A percentile compares a stretch with the other conserved stretches of the same genome.
phyloP scores from a whole-genome alignment of 805 yeast species.

The Yueomyces sp. region DNA sequence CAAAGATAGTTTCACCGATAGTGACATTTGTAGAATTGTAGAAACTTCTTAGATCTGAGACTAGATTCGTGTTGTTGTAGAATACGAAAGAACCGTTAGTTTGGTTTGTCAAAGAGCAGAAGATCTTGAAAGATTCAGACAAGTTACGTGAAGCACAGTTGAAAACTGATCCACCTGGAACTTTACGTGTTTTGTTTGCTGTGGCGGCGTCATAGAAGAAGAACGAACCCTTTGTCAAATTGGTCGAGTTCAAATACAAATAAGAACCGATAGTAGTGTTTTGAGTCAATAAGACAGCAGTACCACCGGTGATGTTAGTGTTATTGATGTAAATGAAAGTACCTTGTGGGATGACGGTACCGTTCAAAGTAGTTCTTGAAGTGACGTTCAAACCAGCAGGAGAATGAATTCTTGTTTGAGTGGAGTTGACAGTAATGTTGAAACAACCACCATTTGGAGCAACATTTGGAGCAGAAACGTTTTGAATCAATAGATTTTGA shows the following conservation, averaged over 20 bases:
- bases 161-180: neutral
- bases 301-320: neutral
- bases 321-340: neutral
- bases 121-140: neutral
- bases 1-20: neutral
- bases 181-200: neutral
- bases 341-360: neutral
- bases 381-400: neutral
- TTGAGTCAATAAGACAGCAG: neutral
- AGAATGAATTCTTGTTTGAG: neutral
- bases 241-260: neutral
- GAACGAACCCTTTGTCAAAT: neutral
- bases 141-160: neutral
- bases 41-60: neutral
- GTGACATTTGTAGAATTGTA: neutral
- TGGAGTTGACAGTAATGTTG: neutral
- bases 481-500: slow-evolving; percentile 28
- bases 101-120: neutral
- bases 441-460: neutral
- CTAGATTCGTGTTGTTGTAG: neutral
- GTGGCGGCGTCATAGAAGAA: neutral
- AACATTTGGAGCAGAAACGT: slow-evolving; percentile 2
- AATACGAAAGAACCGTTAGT: neutral
- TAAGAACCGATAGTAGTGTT: neutral
- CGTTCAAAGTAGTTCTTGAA: neutral